Evolutionary conservation across 345 rosid genomes (phyloP).

Genomic region (Pistacia atlantica): DNA sequence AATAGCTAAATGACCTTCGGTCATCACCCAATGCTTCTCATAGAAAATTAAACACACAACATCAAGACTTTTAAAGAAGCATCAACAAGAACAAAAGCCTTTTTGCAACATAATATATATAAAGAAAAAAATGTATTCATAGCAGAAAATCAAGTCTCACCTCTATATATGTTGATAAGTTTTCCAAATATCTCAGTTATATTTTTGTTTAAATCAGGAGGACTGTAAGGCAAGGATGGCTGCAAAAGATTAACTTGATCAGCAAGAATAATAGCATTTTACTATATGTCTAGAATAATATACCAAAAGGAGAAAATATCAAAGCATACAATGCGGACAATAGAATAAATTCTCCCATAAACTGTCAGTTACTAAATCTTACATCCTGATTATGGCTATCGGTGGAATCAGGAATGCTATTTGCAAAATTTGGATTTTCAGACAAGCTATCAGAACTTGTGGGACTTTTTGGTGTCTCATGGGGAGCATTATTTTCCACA

Average conservation of each 20-base stretch:
- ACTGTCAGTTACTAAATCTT: conserved; percentile 25
- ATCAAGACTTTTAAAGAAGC: conserved; percentile 15
- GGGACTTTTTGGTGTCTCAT: conserved; percentile 36
- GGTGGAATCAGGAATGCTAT: conserved; percentile 34
- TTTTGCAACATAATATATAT: too few species aligned
- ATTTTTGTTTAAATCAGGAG: conserved; percentile 86
- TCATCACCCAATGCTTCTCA: conserved; percentile 91
- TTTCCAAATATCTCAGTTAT: conserved; percentile 88
- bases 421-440: conserved; percentile 35
- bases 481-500: conserved; percentile 19
- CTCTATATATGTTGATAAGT: conserved; percentile 84
- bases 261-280: conserved; percentile 10
- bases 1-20: conserved; percentile 89
- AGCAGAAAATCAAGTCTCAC: conserved; percentile 34
- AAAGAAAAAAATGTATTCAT: background rate
- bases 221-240: conserved; percentile 56
- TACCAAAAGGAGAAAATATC: background rate
- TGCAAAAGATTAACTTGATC: conserved; percentile 24
- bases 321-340: background rate
- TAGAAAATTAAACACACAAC: conserved; percentile 16
- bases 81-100: background rate
- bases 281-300: conserved; percentile 8
- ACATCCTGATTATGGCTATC: conserved; percentile 50
- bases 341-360: background rate
- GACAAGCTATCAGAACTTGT: conserved; percentile 32